Percentiles rank a stretch among this genome's conserved stretches.
Conservation (phyloP, 768 basidiomycete species). For the Pleurotus eryngii region DNA sequence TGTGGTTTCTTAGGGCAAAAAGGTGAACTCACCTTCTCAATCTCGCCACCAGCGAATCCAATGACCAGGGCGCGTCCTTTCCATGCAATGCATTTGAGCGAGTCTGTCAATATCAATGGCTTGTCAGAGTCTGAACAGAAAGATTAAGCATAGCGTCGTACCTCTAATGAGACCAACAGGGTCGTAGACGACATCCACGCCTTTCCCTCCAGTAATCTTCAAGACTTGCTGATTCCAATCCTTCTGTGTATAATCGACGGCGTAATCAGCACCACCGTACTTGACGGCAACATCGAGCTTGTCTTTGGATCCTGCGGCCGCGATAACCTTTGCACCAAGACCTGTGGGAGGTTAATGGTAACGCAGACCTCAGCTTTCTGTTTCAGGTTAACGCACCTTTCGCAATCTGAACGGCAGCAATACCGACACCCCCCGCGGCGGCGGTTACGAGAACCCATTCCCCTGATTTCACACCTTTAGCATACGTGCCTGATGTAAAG, state of each 20-base stretch:
- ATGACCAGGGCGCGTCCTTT: conserved; percentile 92
- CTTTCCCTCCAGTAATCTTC: conserved; percentile 76
- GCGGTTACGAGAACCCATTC: conserved; percentile 94
- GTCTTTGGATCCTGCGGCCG: conserved; percentile 74
- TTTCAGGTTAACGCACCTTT: conserved; percentile 53
- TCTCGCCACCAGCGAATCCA: conserved; percentile 83
- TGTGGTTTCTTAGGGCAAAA: conserved; percentile 8
- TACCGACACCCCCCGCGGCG: conserved; percentile 94
- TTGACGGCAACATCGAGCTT: conserved; percentile 80
- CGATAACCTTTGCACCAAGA: conserved; percentile 92
- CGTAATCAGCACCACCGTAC: conserved; percentile 80
- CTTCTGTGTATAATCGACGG: conserved; percentile 71
- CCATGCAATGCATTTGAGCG: conserved; percentile 90
- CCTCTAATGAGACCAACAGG: conserved; percentile 80
- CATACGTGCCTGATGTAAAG: not conserved
- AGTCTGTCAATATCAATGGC: conserved; percentile 43
- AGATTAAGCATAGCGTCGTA: conserved; percentile 18
- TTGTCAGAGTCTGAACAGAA: not conserved
- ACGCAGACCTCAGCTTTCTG: no score
- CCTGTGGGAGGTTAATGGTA: conserved; percentile 35
- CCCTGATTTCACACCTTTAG: conserved; percentile 34
- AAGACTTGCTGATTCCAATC: conserved; percentile 92
- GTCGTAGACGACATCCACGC: conserved; percentile 85
- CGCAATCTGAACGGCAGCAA: conserved; percentile 88
- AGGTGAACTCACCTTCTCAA: conserved; percentile 63